Conservation (phyloP, 345 rosid species). For the Salix caprea region DNA sequence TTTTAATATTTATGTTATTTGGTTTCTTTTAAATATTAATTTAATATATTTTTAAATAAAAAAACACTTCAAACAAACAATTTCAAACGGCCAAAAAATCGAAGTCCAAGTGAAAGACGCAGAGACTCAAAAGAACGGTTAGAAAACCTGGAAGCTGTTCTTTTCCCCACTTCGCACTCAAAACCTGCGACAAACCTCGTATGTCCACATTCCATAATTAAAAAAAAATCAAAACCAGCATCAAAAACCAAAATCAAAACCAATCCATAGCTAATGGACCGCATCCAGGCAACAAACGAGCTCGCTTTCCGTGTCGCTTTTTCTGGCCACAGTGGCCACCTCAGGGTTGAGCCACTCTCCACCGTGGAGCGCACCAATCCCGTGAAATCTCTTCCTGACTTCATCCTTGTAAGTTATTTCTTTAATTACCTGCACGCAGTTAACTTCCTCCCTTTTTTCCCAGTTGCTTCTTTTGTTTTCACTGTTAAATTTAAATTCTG, state of each 20-base stretch:
- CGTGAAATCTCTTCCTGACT: conserved; percentile 70
- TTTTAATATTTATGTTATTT: too few relatives aligned
- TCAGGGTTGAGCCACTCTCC: conserved; percentile 78
- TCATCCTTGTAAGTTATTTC: conserved; percentile 52
- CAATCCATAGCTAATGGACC: conserved; percentile 40
- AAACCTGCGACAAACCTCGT: conserved; percentile 29
- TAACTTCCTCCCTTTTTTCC: neutral
- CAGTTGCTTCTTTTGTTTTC: neutral
- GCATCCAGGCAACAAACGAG: conserved; percentile 62
- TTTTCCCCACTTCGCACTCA: neutral
- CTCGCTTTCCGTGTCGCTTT: conserved; percentile 78
- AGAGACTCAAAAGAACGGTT: too few relatives aligned
- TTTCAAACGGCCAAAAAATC: too few relatives aligned
- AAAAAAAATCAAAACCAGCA: neutral
- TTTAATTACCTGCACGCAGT: neutral
- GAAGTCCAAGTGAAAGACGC: too few relatives aligned
- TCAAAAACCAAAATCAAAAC: neutral
- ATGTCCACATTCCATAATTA: neutral
- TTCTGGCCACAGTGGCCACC: conserved; percentile 90
- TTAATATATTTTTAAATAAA: too few relatives aligned
- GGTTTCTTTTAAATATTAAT: too few relatives aligned
- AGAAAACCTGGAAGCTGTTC: too few relatives aligned
- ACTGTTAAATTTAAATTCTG: neutral
- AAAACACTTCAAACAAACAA: too few relatives aligned
- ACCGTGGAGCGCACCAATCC: conserved; percentile 61